phyloP scores from a whole-genome alignment of 176 grass and related monocot species.

The Cymbopogon citratus region DNA sequence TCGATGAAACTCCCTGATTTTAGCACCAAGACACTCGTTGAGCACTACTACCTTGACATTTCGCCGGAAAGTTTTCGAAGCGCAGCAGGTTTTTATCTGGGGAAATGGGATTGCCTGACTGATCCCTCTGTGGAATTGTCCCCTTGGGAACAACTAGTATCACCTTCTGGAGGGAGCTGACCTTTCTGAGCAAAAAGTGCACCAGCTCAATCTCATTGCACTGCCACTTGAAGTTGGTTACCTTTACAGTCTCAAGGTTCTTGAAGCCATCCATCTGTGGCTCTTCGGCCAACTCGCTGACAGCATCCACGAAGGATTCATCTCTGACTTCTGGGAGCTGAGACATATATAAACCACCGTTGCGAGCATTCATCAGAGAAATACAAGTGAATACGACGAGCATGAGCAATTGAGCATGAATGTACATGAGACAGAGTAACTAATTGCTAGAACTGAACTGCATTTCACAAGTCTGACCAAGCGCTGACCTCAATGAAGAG shows the following conservation, averaged over 20 bases:
- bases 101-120: neutral
- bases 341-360: too few relatives aligned
- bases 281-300: neutral
- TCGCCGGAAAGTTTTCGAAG: neutral
- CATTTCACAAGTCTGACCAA: neutral
- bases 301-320: neutral
- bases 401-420: too few relatives aligned
- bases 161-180: neutral
- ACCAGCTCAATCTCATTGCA: neutral
- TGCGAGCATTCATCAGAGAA: too few relatives aligned
- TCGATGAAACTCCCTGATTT: neutral
- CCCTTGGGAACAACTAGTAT: neutral
- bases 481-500: slow-evolving; percentile 54
- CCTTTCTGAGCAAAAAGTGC: neutral
- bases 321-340: too few relatives aligned
- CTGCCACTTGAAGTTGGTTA: neutral
- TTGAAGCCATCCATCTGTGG: neutral
- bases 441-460: neutral
- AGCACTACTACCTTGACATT: neutral
- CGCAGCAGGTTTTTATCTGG: neutral
- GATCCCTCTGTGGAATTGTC: neutral
- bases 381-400: too few relatives aligned
- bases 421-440: too few relatives aligned
- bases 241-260: neutral
- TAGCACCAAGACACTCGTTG: neutral